phyloP scores from a whole-genome alignment of 2,329 filamentous ascomycete species.

The Ophiostoma tasmaniense region DNA sequence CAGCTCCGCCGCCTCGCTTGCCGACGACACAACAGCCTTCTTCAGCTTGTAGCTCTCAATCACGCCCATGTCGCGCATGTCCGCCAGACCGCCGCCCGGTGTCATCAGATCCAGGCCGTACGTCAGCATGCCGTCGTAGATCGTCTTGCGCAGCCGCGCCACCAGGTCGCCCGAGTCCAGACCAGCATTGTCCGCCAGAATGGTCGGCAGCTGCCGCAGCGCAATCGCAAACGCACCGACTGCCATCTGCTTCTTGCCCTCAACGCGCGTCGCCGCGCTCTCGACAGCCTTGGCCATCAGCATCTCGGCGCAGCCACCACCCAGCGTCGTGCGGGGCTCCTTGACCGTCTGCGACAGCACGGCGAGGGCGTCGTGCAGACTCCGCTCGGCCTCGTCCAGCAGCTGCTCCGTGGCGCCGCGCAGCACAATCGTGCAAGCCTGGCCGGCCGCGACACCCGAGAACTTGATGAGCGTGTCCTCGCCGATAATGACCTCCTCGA shows the following conservation, averaged over 20 bases:
- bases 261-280: conserved; percentile 82
- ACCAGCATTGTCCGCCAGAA: conserved; percentile 93
- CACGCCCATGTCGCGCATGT: conserved; percentile 92
- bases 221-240: conserved; percentile 85
- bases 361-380: conserved; percentile 88
- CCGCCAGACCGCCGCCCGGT: conserved; percentile 83
- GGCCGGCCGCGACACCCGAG: conserved; percentile 85
- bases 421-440: conserved; percentile 93
- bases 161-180: conserved; percentile 93
- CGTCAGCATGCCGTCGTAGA: conserved; percentile 89
- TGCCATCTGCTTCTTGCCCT: conserved; percentile 93
- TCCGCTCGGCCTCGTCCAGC: conserved; percentile 92
- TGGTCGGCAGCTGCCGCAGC: conserved; percentile 87
- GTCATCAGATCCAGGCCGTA: conserved; percentile 84
- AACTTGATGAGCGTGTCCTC: conserved; percentile 97
- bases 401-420: conserved; percentile 95
- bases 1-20: conserved; percentile 91
- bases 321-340: conserved; percentile 87
- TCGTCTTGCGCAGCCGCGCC: conserved; percentile 79
- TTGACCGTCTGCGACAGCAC: conserved; percentile 94
- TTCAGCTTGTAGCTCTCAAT: conserved; percentile 99
- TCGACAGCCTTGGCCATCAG: conserved; percentile 98
- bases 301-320: conserved; percentile 96
- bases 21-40: conserved; percentile 92
- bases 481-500: conserved; percentile 96